phyloP scores from a whole-genome alignment of 1,139 yeast species.

The Arxiozyma heterogenica region DNA sequence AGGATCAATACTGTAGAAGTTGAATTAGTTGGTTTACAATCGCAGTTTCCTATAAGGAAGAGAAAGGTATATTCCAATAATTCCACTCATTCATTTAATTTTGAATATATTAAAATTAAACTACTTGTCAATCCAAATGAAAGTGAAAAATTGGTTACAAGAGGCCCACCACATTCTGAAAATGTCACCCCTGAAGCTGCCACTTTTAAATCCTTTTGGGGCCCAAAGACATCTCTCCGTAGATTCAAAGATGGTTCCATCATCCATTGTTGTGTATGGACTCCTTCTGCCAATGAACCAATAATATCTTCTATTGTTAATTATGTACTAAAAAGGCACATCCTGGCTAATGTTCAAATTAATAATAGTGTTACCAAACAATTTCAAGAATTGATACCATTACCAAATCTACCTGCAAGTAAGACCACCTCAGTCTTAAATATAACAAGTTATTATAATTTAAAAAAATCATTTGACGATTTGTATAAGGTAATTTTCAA shows the following conservation, averaged over 20 bases:
- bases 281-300: conserved; percentile 49
- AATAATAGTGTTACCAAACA: conserved; percentile 34
- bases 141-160: conserved; percentile 71
- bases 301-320: conserved; percentile 58
- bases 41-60: conserved; percentile 39
- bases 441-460: conserved; percentile 43
- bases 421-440: conserved; percentile 47
- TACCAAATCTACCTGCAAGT: conserved; percentile 51
- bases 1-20: conserved; percentile 42
- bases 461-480: conserved; percentile 58
- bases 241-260: conserved; percentile 86
- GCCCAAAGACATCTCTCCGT: conserved; percentile 72
- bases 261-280: conserved; percentile 86
- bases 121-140: conserved; percentile 63
- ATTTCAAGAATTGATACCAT: conserved; percentile 47
- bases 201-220: conserved; percentile 83
- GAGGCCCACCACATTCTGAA: conserved; percentile 58
- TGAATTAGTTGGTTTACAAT: conserved; percentile 20
- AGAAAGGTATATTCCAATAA: conserved; percentile 37
- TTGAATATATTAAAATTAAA: conserved; percentile 44
- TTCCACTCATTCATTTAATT: conserved; percentile 19
- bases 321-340: conserved; percentile 55
- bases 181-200: conserved; percentile 49
- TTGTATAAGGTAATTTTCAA: conserved; percentile 43
- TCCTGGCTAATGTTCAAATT: conserved; percentile 41